Base-by-base conservation (phyloP, 192 early-diverging fungal genomes). In the Podila epicladia region DNA sequence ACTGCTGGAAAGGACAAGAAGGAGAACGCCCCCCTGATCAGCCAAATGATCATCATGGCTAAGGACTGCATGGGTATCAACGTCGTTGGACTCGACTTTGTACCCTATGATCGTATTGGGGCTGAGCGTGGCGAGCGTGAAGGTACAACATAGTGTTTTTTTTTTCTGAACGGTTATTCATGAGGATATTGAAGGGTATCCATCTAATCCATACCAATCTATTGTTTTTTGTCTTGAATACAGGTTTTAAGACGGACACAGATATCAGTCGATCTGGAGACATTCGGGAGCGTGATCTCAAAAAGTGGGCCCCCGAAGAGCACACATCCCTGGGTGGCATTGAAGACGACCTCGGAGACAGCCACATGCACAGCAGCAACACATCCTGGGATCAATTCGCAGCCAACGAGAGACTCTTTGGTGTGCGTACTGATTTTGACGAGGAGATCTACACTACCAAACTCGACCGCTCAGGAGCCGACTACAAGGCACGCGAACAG, bases 401-500 rank as follows among this genome's bases (percentile, higher is more conserved):
- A 6, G 93, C 89, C 5, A 99, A 99, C 73, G 95, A 97, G 82
- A 80, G 87, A 68, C 87, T 95, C 53, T 99, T 99, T 91, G 98
- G 98, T 2, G 90, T 99, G 58, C 95, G 87, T 8, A 97, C 97
- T 5, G 96, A 99, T 82, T 99, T 95, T 86, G 87, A 98, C 73
- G 97, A 98, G 67, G 96, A 97, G 62, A 82, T 99, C 4, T 99
- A 99, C 82, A 99, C 98, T 2, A 99, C 98, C 9, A 91, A 87
- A 31, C 85, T 99, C 62, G 96, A 99, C 75, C 86, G 93, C 64
- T 88, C 90, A 5, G 91, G 89, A 38, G 90, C 95, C 6, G 92
- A 94, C 65, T 99, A 87, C 80, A 96, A 94, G 74, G 89, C 91
- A 68, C 92, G 92, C 24, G 98, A 98, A 83, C 90, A 90, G 58